Base-by-base conservation (phyloP, 306 rosid species). In the Lagenaria siceraria region DNA sequence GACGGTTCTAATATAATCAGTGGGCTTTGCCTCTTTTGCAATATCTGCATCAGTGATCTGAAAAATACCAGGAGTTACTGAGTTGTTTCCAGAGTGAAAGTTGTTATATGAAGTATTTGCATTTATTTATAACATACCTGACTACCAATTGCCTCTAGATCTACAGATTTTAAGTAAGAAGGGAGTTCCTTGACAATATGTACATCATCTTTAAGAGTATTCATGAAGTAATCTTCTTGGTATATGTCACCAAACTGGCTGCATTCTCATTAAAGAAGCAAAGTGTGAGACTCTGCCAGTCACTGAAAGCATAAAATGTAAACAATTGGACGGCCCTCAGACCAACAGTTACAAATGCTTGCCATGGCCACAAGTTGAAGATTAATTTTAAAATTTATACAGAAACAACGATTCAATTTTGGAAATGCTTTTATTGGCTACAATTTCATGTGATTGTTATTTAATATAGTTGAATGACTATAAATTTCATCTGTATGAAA, bases 181-280 rank as follows among this genome's bases (percentile, higher is more conserved):
- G 99, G 99, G 59, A 95, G 89, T 74, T 95, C 99, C 82, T 87
- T 90, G 77, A 83, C 92, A 61, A 95, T 76, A 27, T 65, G 60
- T 56, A 95, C 52, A 61, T 92, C 97, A 81, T 86, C 92, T 86
- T 83, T 89, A 88, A 95, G 71, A 54, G 78, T 65, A 65, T 89
- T 80, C 49, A 89, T 89, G 85, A 95, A 92, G 83, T 95, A 83
- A 22, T 89, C 87, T 81, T 88, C 99, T 82, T 90, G 99, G 83
- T 92, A 92, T 76, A 95, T 92, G 85, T 95, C 97, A 80, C 91
- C 91, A 85, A 95, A 92, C 78, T 95, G 97, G 84, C 99, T 95
- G 93, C 88, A 83, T 8, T 74, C 62, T 60, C 52, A 69, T 70
- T 35, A 42, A 71, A 77, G 69, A 48, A 54, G 12, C 7, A 8